phyloP scores from a whole-genome alignment of 768 basidiomycete genomes.

The Mycena sanguinolenta region DNA sequence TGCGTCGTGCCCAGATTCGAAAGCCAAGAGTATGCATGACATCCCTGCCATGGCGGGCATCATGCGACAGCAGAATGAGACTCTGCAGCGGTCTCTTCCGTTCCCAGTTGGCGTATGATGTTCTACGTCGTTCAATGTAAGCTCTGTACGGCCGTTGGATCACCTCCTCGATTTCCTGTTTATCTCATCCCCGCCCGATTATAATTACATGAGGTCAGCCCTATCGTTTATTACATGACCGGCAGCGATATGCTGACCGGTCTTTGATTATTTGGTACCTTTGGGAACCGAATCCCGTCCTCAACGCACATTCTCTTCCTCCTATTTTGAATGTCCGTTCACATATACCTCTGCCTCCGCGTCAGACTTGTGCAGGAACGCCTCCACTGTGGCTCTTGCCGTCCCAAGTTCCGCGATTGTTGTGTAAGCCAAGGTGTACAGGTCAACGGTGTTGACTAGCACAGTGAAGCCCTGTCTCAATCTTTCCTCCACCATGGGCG shows the following conservation, averaged over 20 bases:
- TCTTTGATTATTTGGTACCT: too few relatives aligned
- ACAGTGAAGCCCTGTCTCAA: constrained; percentile 29
- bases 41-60: constrained; percentile 15
- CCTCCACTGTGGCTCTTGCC: constrained; percentile 26
- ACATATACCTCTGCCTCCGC: not conserved
- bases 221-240: too few relatives aligned
- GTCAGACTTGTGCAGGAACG: constrained; percentile 5
- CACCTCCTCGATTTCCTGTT: not conserved
- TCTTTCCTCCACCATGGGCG: constrained; percentile 32
- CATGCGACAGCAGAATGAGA: constrained; percentile 8
- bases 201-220: too few relatives aligned
- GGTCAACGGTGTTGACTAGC: constrained; percentile 25
- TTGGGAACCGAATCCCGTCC: too few relatives aligned
- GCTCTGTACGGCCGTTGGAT: not conserved
- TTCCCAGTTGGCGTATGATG: constrained; percentile 11
- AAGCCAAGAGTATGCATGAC: not conserved
- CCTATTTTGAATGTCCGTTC: not conserved
- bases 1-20: not conserved
- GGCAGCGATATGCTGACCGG: too few relatives aligned
- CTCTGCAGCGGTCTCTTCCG: constrained; percentile 12
- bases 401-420: constrained; percentile 18
- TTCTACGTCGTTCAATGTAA: not conserved
- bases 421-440: constrained; percentile 19
- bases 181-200: too few relatives aligned
- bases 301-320: too few relatives aligned